Base-by-base conservation (phyloP, 1,284 basidiomycete species). In the Cutaneotrichosporon cutaneum region DNA sequence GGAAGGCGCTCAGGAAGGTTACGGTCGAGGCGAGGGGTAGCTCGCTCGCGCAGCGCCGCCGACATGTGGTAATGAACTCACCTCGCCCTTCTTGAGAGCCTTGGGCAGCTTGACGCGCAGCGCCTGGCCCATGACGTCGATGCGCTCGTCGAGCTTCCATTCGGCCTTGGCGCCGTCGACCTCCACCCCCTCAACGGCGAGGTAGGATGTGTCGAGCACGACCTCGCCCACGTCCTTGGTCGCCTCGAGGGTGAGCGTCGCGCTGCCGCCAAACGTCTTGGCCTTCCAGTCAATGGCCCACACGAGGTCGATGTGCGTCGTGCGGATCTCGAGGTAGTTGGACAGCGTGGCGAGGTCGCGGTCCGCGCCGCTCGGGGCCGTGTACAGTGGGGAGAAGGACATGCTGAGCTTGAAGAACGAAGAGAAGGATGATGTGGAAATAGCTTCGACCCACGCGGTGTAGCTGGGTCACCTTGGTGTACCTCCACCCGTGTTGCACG, bases 251-350 rank as follows among this genome's bases (percentile, higher is more conserved):
- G 44, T 59, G 52, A 96, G 77, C 0, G 82, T 85, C 18, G 85
- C 92, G 27, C 83, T 84, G 1, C 94, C 94, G n/a, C 80, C 79
- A 68, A 98, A 85, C 61, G 84, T 80, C 71, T 87, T 81, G 10
- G 81, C 74, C 1, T 83, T 74, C 81, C 93, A 98, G 80, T 97
- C 88, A 68, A 98, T 82, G 1, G 72, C 79, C 94, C 94, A 97
- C 68, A 90, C 85, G 62, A 98, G 86, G 51, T 85, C 80, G 26
- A 92, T 80, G 76, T 92, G 86, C 50, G 84, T 82, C 1, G 89
- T 87, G 2, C 82, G 79, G 68, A 93, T 83, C 55, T 88, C 81
- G 7, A 81, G 75, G 79, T 90, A 92, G 81, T 94, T 94, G 39
- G 90, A 85, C 72, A 92, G 88, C 0, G 88, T 88, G 0, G 89